Percentiles rank a stretch among this genome's conserved stretches.
Conservation (phyloP, 1,284 basidiomycete genomes). For the Ganoderma meredithae region DNA sequence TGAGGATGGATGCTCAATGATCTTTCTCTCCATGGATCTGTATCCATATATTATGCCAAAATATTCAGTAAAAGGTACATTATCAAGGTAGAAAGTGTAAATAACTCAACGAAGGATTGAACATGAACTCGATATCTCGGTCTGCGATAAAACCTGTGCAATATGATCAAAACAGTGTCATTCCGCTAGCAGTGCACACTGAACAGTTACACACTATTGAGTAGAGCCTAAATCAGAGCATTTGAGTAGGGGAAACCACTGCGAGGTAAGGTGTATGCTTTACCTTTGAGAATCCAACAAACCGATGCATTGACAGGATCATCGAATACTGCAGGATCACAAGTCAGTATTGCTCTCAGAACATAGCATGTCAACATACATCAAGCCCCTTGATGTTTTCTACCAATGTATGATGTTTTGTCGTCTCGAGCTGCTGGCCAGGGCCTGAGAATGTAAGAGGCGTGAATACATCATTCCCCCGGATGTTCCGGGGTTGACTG, state of each 20-base stretch:
- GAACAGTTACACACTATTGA: not conserved
- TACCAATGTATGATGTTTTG: not conserved
- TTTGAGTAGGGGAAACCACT: not conserved
- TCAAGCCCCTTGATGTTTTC: not conserved
- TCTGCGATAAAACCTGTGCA: conserved; percentile 50
- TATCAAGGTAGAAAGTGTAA: not conserved
- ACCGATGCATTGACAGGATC: conserved; percentile 64
- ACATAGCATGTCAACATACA: not conserved
- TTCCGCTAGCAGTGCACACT: not conserved
- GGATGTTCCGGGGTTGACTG: not conserved
- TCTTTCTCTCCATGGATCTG: conserved; percentile 63
- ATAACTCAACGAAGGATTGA: conserved; percentile 58
- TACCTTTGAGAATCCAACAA: conserved; percentile 65
- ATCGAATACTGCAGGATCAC: conserved; percentile 45
- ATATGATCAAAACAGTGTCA: not conserved
- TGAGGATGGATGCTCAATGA: conserved; percentile 64
- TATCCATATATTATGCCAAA: too few relatives aligned
- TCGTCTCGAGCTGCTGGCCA: not conserved
- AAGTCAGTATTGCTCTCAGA: not conserved
- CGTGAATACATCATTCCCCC: not conserved
- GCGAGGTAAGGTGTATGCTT: conserved; percentile 12
- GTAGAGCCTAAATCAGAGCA: not conserved
- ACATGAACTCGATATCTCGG: conserved; percentile 53
- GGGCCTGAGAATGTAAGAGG: not conserved
- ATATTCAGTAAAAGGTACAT: not conserved